A percentile compares a stretch with the other conserved stretches of the same genome.
Evolutionary conservation across 2,329 filamentous ascomycete genomes (phyloP).

Genomic region (Hysterium pulicare): DNA sequence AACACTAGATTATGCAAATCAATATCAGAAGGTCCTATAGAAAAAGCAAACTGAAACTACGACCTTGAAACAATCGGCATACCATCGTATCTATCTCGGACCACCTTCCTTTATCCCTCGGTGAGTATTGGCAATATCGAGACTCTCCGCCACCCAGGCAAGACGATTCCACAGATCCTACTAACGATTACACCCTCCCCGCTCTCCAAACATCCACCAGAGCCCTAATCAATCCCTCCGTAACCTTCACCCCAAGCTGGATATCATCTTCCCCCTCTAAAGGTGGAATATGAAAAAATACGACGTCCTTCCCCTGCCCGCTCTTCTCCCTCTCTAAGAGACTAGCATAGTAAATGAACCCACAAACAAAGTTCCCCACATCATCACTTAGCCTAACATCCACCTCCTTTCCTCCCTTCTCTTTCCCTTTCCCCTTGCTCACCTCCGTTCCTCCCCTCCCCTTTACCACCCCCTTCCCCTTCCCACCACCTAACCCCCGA

Average conservation of each 20-base stretch:
- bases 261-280: conserved; percentile 33
- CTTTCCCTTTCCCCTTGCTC: conserved; percentile 2
- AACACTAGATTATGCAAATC: too few relatives aligned
- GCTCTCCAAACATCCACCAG: conserved; percentile 31
- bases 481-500: background rate
- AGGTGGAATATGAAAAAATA: conserved; percentile 44
- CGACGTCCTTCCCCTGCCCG: conserved; percentile 21
- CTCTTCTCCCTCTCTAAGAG: conserved; percentile 26
- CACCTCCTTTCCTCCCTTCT: conserved; percentile 10
- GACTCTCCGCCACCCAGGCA: too few relatives aligned
- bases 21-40: too few relatives aligned
- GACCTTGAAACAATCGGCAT: too few relatives aligned
- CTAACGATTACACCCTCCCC: too few relatives aligned
- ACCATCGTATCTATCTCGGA: too few relatives aligned
- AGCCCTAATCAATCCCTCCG: conserved; percentile 31
- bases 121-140: too few relatives aligned
- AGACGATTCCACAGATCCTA: too few relatives aligned
- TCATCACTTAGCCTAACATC: conserved; percentile 38
- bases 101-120: too few relatives aligned
- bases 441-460: background rate
- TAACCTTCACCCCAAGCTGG: conserved; percentile 26
- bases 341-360: conserved; percentile 44
- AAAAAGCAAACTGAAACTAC: too few relatives aligned
- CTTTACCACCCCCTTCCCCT: background rate
- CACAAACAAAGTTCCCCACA: conserved; percentile 43